These are phyloP conservation scores for Candida montana DNA, from an alignment of 805 yeast species.

Conservation along the genomic window DNA sequence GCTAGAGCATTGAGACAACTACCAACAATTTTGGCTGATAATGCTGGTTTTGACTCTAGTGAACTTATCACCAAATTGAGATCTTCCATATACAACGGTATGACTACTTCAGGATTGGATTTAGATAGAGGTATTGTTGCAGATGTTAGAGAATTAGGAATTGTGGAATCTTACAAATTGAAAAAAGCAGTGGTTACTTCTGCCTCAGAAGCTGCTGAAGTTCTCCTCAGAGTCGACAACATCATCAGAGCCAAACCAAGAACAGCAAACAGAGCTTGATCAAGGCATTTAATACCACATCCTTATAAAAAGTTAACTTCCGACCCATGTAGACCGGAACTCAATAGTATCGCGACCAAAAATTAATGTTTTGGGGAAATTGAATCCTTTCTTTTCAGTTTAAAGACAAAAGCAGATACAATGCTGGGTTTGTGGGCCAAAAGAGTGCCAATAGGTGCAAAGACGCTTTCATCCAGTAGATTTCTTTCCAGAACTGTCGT, in stretches of 20 bases:
- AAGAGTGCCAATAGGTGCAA: not conserved
- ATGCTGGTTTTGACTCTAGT: constrained; percentile 93
- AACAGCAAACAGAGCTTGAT: constrained; percentile 77
- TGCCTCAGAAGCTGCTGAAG: constrained; percentile 98
- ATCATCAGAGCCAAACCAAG: constrained; percentile 96
- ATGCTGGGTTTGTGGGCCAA: constrained; percentile 6
- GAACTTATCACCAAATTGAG: constrained; percentile 88
- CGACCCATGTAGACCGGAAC: not conserved
- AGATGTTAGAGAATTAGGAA: constrained; percentile 91
- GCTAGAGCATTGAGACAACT: constrained; percentile 91
- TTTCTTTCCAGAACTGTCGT: not conserved
- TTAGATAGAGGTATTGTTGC: constrained; percentile 78
- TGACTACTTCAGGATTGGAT: constrained; percentile 87
- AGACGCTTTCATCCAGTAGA: not conserved
- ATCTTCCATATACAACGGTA: constrained; percentile 80
- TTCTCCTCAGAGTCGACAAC: constrained; percentile 90
- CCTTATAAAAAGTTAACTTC: not conserved
- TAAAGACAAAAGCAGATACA: not conserved
- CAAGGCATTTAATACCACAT: no score
- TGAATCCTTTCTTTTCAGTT: not conserved
- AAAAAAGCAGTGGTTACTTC: constrained; percentile 91
- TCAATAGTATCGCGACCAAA: no score
- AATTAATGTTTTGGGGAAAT: no score
- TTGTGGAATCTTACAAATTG: constrained; percentile 88
- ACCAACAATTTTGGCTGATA: constrained; percentile 93